Conservation (phyloP, 495 filamentous ascomycete species). For the Xanthoparmelia taractica region DNA sequence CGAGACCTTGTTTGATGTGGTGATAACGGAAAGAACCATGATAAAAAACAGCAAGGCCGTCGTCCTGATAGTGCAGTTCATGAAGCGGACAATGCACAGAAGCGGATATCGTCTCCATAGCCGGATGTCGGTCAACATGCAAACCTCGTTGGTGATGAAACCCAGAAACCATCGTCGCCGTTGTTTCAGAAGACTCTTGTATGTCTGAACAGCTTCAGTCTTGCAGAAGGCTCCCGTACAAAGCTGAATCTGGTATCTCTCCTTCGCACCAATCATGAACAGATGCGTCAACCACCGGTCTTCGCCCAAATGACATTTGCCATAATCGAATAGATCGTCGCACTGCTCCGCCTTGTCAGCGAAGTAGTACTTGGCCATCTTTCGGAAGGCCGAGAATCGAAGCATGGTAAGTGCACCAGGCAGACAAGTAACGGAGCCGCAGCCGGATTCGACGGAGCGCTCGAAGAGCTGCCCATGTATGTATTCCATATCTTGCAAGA, state of each 20-base stretch:
- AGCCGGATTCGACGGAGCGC: constrained; percentile 90
- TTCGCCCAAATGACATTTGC: constrained; percentile 91
- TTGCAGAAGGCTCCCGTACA: constrained; percentile 98
- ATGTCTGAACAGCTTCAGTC: constrained; percentile 91
- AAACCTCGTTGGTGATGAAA: constrained; percentile 96
- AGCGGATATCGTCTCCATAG: constrained; percentile 90
- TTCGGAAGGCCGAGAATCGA: constrained; percentile 90
- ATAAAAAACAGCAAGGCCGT: constrained; percentile 95
- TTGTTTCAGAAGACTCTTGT: constrained; percentile 82
- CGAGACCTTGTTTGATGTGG: constrained; percentile 65
- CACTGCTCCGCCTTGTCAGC: constrained; percentile 95
- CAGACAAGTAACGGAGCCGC: constrained; percentile 90
- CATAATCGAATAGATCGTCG: constrained; percentile 93
- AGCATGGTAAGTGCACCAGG: constrained; percentile 92
- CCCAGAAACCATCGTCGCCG: constrained; percentile 94
- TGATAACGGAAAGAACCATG: constrained; percentile 80
- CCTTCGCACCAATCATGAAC: constrained; percentile 95
- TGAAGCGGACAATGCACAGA: constrained; percentile 79
- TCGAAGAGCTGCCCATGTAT: constrained; percentile 97
- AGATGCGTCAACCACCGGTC: constrained; percentile 97
- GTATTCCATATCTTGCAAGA: constrained; percentile 97
- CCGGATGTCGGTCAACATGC: constrained; percentile 92
- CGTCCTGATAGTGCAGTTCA: constrained; percentile 95
- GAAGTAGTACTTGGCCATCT: constrained; percentile 99
- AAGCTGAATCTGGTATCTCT: constrained; percentile 93